Evolutionary conservation across 208 protist species (phyloP).

Genomic region (Acanthamoeba culbertsoni): DNA sequence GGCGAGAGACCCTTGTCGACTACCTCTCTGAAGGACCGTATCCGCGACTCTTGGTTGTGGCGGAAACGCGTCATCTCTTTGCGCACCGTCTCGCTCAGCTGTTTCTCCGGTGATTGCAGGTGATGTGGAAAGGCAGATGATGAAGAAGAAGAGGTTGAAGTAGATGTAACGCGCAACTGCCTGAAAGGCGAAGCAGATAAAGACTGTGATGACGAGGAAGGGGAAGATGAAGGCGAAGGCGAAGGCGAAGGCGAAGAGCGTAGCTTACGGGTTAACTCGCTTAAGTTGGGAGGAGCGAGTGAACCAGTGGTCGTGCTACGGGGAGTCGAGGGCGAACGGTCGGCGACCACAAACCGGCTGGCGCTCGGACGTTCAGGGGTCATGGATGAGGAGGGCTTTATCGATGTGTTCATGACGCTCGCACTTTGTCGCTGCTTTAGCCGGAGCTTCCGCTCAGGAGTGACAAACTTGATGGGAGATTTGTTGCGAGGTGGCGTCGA

Average conservation of each 20-base stretch:
- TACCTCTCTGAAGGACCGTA: not conserved
- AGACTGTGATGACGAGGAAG: not conserved
- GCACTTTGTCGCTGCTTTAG: not conserved
- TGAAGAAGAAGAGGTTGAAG: not conserved
- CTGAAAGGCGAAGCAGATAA: not conserved
- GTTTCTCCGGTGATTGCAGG: not conserved
- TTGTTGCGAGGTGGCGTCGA: not conserved
- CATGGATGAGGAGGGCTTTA: not conserved
- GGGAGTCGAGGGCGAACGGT: not conserved
- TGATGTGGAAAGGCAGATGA: not conserved
- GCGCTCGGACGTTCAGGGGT: not conserved
- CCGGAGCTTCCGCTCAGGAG: not conserved
- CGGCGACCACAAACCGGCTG: not conserved
- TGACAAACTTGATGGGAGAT: constrained; percentile 6
- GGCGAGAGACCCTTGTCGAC: not conserved
- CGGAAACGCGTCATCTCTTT: not conserved
- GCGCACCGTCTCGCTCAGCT: not conserved
- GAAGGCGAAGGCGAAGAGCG: not conserved
- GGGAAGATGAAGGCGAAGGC: not conserved
- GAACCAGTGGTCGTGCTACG: not conserved
- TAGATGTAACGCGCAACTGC: not conserved
- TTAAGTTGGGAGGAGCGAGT: not conserved
- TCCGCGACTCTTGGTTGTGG: not conserved
- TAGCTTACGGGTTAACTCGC: not conserved
- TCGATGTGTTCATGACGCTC: not conserved